Percentiles rank a stretch among this genome's conserved stretches.
phyloP scores from a whole-genome alignment of 192 early-diverging fungal species.

The Coemansia sp. region DNA sequence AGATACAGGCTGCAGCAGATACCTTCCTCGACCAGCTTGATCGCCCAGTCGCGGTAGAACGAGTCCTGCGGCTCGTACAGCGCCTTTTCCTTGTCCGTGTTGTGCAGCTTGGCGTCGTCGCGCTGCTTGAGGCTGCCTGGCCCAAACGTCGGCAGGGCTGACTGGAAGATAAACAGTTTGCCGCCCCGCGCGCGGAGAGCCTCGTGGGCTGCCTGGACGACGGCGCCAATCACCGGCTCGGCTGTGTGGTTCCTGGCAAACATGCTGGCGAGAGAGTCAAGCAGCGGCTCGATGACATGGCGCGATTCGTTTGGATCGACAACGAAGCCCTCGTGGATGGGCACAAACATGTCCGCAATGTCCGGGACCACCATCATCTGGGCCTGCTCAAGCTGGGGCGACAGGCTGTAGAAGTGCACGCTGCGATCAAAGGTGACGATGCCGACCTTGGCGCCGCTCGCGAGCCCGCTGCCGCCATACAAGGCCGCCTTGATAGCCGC shows the following conservation, averaged over 20 bases:
- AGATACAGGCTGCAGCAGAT: slow-evolving; percentile 86
- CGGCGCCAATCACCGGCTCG: slow-evolving; percentile 79
- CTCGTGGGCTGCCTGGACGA: slow-evolving; percentile 67
- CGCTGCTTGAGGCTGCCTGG: slow-evolving; percentile 84
- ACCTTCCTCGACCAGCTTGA: slow-evolving; percentile 77
- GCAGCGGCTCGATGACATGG: slow-evolving; percentile 73
- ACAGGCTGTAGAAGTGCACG: slow-evolving; percentile 94
- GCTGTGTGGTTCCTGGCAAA: slow-evolving; percentile 74
- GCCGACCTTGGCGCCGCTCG: slow-evolving; percentile 66
- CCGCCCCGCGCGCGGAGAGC: slow-evolving; percentile 81
- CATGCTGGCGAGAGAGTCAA: slow-evolving; percentile 78
- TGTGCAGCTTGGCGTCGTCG: slow-evolving; percentile 86
- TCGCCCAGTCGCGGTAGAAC: slow-evolving; percentile 80
- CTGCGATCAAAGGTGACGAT: slow-evolving; percentile 87
- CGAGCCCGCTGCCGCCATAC: slow-evolving; percentile 59
- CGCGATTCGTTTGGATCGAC: slow-evolving; percentile 81
- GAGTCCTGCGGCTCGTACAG: slow-evolving; percentile 84
- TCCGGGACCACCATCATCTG: slow-evolving; percentile 96
- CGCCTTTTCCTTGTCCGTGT: slow-evolving; percentile 86
- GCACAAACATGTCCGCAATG: slow-evolving; percentile 90
- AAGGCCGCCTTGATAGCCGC: slow-evolving; percentile 66
- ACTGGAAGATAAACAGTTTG: slow-evolving; percentile 86
- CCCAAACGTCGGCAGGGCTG: slow-evolving; percentile 79
- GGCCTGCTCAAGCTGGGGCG: slow-evolving; percentile 74
- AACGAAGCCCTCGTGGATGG: slow-evolving; percentile 84